phyloP scores from a whole-genome alignment of 2,329 filamentous ascomycete species.

The Fusarium nurragi region DNA sequence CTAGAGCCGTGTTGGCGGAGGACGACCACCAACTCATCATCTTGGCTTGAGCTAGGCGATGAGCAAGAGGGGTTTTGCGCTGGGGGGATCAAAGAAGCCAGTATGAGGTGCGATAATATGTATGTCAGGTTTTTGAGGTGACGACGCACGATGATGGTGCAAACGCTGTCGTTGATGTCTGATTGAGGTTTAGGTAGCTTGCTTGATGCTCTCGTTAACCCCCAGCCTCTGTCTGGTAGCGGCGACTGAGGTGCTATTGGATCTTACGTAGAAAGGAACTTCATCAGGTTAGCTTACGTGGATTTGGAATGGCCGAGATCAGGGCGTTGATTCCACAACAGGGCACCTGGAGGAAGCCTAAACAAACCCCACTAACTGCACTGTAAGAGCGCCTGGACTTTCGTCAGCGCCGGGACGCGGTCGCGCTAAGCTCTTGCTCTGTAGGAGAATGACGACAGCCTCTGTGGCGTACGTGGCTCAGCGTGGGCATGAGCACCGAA shows the following conservation, averaged over 20 bases:
- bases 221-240: slow-evolving; percentile 39
- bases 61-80: background rate
- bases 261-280: slow-evolving; percentile 34
- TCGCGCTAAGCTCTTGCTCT: slow-evolving; percentile 20
- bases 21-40: slow-evolving; percentile 98
- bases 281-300: slow-evolving; percentile 33
- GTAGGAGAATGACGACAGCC: slow-evolving; percentile 36
- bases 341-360: slow-evolving; percentile 22
- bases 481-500: slow-evolving; percentile 12
- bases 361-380: slow-evolving; percentile 8
- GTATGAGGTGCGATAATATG: background rate
- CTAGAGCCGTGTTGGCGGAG: slow-evolving; percentile 87
- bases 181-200: slow-evolving; percentile 32
- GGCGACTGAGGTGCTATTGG: slow-evolving; percentile 32
- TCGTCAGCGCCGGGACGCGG: slow-evolving; percentile 32
- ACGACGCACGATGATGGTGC: slow-evolving; percentile 5
- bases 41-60: slow-evolving; percentile 33
- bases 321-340: slow-evolving; percentile 29
- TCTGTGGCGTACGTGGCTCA: slow-evolving; percentile 44
- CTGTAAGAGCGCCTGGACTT: slow-evolving; percentile 2
- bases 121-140: background rate
- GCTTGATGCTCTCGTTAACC: slow-evolving; percentile 38
- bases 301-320: slow-evolving; percentile 25
- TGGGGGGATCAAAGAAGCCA: background rate
- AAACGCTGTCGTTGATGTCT: slow-evolving; percentile 29